These are phyloP conservation scores for Lanmaoa rubissima DNA, from an alignment of 768 basidiomycete species.

Conservation along the genomic window DNA sequence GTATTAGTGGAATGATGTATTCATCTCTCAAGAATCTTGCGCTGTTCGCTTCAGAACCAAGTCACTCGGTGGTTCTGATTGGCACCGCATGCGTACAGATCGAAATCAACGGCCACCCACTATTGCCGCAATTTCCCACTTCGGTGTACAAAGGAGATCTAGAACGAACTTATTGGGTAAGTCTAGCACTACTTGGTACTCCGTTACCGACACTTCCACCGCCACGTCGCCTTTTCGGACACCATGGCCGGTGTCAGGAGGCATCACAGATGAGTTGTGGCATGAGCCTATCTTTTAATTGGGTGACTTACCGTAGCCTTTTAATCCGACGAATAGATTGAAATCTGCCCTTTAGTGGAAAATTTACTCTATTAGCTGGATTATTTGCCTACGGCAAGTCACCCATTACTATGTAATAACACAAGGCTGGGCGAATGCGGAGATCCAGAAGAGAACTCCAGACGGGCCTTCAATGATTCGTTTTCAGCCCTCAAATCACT, in stretches of 20 bases:
- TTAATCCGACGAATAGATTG: too few species aligned
- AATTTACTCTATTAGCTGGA: too few species aligned
- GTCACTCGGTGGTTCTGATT: neutral
- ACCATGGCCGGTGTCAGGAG: too few species aligned
- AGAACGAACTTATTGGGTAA: neutral
- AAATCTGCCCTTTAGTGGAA: too few species aligned
- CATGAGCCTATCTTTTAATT: too few species aligned
- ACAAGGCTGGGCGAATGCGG: neutral
- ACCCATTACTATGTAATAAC: too few species aligned
- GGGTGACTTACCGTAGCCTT: too few species aligned
- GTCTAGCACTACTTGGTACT: neutral
- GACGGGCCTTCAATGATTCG: too few species aligned
- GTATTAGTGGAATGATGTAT: neutral
- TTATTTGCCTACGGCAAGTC: too few species aligned
- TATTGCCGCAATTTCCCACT: neutral
- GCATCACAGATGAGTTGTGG: too few species aligned
- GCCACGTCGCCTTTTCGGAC: neutral
- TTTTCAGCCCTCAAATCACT: neutral
- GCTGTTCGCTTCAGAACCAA: slow-evolving; percentile 3
- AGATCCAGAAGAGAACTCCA: neutral
- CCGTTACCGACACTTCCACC: neutral
- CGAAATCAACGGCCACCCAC: neutral
- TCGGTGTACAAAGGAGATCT: neutral
- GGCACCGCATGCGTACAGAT: slow-evolving; percentile 1
- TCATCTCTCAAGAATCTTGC: neutral